These are phyloP conservation scores for Cytospora schulzeri DNA, from an alignment of 2,329 filamentous ascomycete species.

Conservation along the genomic window DNA sequence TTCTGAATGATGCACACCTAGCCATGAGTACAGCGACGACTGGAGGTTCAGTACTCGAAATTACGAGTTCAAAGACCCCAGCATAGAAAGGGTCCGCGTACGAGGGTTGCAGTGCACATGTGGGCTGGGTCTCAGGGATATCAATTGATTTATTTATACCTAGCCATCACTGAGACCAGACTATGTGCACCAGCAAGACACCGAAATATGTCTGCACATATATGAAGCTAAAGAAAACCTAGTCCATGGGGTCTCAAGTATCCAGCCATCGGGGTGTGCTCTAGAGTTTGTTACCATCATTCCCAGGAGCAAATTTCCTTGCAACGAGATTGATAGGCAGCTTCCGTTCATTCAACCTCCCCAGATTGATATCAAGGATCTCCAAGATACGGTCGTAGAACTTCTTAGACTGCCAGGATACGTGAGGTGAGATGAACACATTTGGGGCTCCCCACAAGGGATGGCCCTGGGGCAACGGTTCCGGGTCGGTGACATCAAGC, in stretches of 20 bases:
- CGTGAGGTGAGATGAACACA: constrained; percentile 50
- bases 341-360: neutral
- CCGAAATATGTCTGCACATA: neutral
- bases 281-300: neutral
- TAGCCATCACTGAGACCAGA: no score
- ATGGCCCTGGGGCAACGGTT: constrained; percentile 64
- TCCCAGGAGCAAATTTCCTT: neutral
- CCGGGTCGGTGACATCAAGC: constrained; percentile 70
- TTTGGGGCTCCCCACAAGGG: constrained; percentile 66
- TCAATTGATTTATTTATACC: no score
- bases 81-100: no score
- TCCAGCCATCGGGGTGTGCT: neutral
- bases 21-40: no score
- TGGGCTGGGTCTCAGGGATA: no score
- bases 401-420: neutral
- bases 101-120: no score
- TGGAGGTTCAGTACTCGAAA: no score
- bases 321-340: neutral
- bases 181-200: neutral
- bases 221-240: neutral
- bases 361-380: neutral
- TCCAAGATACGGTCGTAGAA: neutral
- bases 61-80: no score
- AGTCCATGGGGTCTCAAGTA: no score
- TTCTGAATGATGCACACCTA: no score